Evolutionary conservation across 2,329 filamentous ascomycete genomes (phyloP).

Genomic region (Dryadomyces quercivorus): DNA sequence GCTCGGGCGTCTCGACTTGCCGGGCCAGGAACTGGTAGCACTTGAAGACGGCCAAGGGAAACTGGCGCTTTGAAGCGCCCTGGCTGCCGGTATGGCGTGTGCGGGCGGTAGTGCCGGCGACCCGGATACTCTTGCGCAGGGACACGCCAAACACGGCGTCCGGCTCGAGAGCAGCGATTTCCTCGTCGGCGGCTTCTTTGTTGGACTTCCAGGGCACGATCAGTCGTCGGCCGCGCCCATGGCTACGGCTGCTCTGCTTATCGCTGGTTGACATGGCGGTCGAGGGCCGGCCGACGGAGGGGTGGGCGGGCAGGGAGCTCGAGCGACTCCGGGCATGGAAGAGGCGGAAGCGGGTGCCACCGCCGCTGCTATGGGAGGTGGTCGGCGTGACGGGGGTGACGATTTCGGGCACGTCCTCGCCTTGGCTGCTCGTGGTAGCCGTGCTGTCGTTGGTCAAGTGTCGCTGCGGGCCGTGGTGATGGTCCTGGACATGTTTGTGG

Average conservation of each 20-base stretch:
- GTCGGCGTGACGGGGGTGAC: background rate
- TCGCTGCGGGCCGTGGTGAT: background rate
- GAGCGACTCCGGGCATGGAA: background rate
- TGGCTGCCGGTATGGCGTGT: conserved; percentile 24
- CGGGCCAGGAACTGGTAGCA: conserved; percentile 25
- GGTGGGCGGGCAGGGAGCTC: background rate
- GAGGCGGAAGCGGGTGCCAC: background rate
- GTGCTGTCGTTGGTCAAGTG: background rate
- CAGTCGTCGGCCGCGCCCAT: background rate
- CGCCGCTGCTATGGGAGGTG: background rate
- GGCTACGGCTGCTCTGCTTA: background rate
- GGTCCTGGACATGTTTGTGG: background rate
- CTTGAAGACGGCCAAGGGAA: conserved; percentile 28
- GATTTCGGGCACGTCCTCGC: background rate
- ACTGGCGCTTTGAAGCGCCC: conserved; percentile 23
- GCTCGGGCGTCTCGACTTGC: conserved; percentile 21
- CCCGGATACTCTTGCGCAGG: conserved; percentile 25
- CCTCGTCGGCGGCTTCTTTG: background rate
- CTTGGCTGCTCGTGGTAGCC: background rate
- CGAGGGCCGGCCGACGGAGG: background rate
- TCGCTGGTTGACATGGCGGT: background rate
- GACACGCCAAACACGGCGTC: conserved; percentile 27
- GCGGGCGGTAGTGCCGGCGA: conserved; percentile 25
- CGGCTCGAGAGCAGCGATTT: background rate
- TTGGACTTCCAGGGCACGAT: background rate